Evolutionary conservation across 1,284 basidiomycete genomes (phyloP).

Genomic region (Cryptococcus amylolentus): DNA sequence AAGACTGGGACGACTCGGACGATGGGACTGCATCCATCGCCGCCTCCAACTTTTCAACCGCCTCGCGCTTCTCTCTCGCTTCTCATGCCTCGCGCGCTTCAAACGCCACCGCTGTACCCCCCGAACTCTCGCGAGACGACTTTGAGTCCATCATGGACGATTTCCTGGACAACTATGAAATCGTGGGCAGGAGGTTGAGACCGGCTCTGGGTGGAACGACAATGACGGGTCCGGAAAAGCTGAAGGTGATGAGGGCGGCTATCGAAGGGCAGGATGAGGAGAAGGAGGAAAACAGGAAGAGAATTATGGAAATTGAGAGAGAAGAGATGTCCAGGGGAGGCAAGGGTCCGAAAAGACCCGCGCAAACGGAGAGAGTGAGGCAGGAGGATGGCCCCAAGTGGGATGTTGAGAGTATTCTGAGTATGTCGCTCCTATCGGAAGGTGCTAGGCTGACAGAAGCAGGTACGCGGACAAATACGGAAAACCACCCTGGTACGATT

Average conservation of each 20-base stretch:
- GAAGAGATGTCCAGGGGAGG: slow-evolving; percentile 13
- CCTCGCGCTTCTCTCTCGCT: slow-evolving; percentile 30
- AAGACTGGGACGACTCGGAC: slow-evolving; percentile 49
- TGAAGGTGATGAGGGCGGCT: slow-evolving; percentile 72
- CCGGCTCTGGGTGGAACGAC: slow-evolving; percentile 61
- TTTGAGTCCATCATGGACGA: slow-evolving; percentile 90
- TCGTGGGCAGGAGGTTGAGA: slow-evolving; percentile 77
- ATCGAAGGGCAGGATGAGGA: slow-evolving; percentile 60
- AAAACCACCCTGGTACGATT: slow-evolving; percentile 87
- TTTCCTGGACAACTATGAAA: slow-evolving; percentile 88
- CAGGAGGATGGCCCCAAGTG: slow-evolving; percentile 70
- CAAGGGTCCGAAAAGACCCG: slow-evolving; percentile 49
- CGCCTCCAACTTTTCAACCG: slow-evolving; percentile 24
- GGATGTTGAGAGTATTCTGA: slow-evolving; percentile 91
- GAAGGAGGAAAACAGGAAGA: slow-evolving; percentile 60
- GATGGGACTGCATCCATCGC: slow-evolving; percentile 45
- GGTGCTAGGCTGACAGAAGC: slow-evolving; percentile 6
- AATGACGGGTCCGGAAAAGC: slow-evolving; percentile 68
- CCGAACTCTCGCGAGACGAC: slow-evolving; percentile 76
- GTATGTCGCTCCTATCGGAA: slow-evolving; percentile 55
- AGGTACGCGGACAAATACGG: slow-evolving; percentile 93
- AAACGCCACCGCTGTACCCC: slow-evolving; percentile 53
- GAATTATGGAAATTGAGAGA: slow-evolving; percentile 58
- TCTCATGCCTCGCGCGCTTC: slow-evolving; percentile 26
- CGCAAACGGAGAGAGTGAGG: slow-evolving; percentile 40